Conservation (phyloP, 2,329 filamentous ascomycete species). For the Furcasterigmium furcatum region DNA sequence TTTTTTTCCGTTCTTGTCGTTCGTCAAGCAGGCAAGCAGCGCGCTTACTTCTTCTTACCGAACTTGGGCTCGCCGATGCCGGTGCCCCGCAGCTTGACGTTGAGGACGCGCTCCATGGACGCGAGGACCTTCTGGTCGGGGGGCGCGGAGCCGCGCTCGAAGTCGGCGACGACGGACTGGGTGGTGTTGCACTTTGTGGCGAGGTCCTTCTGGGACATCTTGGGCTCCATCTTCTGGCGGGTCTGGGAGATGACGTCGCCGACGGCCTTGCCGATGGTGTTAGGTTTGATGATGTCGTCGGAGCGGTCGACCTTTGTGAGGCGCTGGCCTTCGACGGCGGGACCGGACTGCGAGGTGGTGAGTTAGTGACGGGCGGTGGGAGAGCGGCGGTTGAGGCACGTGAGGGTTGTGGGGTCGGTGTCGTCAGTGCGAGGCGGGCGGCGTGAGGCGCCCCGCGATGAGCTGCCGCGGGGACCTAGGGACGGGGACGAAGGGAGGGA, state of each 20-base stretch:
- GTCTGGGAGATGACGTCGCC: slow-evolving; percentile 79
- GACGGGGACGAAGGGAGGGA: background rate
- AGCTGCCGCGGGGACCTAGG: background rate
- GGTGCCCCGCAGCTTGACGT: slow-evolving; percentile 79
- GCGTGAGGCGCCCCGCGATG: background rate
- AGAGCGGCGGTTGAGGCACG: background rate
- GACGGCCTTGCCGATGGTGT: slow-evolving; percentile 79
- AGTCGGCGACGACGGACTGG: slow-evolving; percentile 73
- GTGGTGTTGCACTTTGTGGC: slow-evolving; percentile 90
- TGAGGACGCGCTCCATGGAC: slow-evolving; percentile 79
- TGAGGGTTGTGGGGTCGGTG: slow-evolving; percentile 4
- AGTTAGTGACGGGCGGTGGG: no score
- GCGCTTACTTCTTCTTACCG: slow-evolving; percentile 62
- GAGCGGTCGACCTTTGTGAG: slow-evolving; percentile 96
- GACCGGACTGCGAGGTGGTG: slow-evolving; percentile 36
- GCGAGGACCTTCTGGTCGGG: slow-evolving; percentile 82
- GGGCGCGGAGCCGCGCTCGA: slow-evolving; percentile 74
- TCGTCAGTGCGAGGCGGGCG: background rate
- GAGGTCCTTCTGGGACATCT: slow-evolving; percentile 90
- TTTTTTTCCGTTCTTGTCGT: no score
- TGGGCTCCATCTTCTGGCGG: slow-evolving; percentile 79
- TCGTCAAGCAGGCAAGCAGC: background rate
- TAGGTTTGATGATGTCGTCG: slow-evolving; percentile 97
- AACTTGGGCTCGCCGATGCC: slow-evolving; percentile 86
- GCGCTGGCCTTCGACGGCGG: slow-evolving; percentile 79